A percentile compares a stretch with the other conserved stretches of the same genome.
Conservation (phyloP, 352 stramenopile genomes). For the Pythium aquatile region DNA sequence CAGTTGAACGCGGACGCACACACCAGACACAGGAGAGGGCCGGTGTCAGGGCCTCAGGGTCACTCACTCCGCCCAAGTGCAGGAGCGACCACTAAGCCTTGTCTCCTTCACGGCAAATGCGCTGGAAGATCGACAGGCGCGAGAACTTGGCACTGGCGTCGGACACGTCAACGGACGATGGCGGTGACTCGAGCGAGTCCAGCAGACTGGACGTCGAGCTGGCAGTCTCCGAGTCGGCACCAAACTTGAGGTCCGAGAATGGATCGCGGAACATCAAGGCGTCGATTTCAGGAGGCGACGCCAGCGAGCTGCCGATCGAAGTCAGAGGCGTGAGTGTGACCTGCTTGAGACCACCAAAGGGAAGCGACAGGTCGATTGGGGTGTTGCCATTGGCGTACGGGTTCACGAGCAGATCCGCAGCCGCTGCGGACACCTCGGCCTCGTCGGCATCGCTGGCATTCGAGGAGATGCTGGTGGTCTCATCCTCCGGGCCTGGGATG, state of each 20-base stretch:
- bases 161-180: conserved; percentile 35
- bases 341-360: conserved; percentile 64
- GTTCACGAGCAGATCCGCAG: conserved; percentile 54
- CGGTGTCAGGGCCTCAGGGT: not conserved
- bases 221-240: conserved; percentile 25
- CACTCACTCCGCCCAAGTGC: conserved; percentile 4
- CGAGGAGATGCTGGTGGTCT: conserved; percentile 41
- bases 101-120: conserved; percentile 74
- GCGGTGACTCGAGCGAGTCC: conserved; percentile 36
- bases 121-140: conserved; percentile 78
- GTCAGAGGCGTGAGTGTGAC: conserved; percentile 59
- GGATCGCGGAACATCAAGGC: conserved; percentile 42
- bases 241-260: conserved; percentile 44
- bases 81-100: conserved; percentile 23
- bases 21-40: not conserved
- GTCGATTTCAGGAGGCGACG: conserved; percentile 27
- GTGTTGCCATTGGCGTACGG: conserved; percentile 58
- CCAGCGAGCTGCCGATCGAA: conserved; percentile 38
- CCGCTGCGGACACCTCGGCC: conserved; percentile 39
- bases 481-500: conserved; percentile 39
- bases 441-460: conserved; percentile 72
- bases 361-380: conserved; percentile 59
- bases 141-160: conserved; percentile 55
- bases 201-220: conserved; percentile 36
- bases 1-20: not conserved